Evolutionary conservation across 2,329 filamentous ascomycete species (phyloP), one percentile per base, ranked within the genome.

Genomic region (Trichoderma asperellum): DNA sequence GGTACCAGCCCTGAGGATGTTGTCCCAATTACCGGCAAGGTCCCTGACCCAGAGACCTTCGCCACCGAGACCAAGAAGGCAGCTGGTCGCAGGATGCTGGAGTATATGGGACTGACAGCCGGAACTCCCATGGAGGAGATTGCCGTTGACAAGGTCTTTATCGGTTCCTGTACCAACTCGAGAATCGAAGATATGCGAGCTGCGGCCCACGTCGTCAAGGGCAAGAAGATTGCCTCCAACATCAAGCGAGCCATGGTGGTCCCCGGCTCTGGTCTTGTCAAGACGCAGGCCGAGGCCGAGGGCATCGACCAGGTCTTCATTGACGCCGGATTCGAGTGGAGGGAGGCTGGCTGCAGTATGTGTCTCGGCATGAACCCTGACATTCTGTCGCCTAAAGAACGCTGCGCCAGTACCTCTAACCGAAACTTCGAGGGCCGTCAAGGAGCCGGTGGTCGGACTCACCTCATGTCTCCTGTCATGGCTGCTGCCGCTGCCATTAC

Each of bases 301-400:
- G 95, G 95, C 65, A 89, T 99, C 5, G 93, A 98, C 82, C 93
- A 94, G 84, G 92, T 97, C 77, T 98, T 99, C 81, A 77, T 83
- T 10, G 93, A 97, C 71, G 94, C 96, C 60, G 96, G 96, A 8
- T 98, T 98, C 74, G 95, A 98, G 80, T 98, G 95, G 95, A 89
- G 96, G 78, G 96, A 99, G 83, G 96, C 96, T 73, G 96, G 96
- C 61, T 99, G 96, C 87, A 97, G 93, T 72, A 99, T 99, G 96
- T 98, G 96, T 79, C 87, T 99, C 68, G 96, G 96, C 79, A 99
- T 99, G 95, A 99, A 99, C 85, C 95, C 96, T 0, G 96, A 99
- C 79, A 98, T 99, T 72, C 87, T 98, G 58, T 89, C 94, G 2
- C 94, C 96, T 66, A 88, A 91, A 79, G 96, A 99, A 83, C 91